These are phyloP conservation scores for Thielaviopsis euricoi DNA, from an alignment of 2,329 filamentous ascomycete species.

Conservation along the genomic window DNA sequence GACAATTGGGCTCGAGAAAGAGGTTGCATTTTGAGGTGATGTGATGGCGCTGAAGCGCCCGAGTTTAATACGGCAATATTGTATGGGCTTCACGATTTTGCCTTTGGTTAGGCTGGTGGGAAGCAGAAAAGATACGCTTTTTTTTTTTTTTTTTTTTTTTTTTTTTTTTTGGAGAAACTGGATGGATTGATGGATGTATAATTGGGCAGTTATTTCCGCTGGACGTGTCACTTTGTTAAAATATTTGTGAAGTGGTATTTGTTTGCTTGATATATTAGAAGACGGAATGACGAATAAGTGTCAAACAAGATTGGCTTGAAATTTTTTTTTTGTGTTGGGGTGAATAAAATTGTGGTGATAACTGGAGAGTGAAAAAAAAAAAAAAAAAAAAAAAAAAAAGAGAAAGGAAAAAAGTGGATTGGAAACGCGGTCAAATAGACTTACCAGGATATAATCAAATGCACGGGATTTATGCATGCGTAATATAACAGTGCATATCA, in stretches of 20 bases:
- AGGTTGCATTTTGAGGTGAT: not conserved
- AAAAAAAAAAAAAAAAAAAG: not conserved
- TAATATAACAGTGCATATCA: not conserved
- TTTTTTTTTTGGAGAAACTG: not conserved
- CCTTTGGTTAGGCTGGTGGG: not conserved
- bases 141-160: too few species aligned
- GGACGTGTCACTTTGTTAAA: too few species aligned
- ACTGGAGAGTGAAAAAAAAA: not conserved
- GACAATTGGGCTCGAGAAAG: not conserved
- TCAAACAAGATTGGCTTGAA: too few species aligned
- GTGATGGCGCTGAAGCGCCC: not conserved
- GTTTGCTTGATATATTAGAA: not conserved
- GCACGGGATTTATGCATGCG: not conserved
- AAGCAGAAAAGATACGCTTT: not conserved
- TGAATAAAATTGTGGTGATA: not conserved
- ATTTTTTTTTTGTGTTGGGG: not conserved
- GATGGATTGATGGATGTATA: not conserved
- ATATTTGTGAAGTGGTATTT: not conserved
- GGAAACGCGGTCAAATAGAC: not conserved
- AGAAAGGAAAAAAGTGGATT: not conserved
- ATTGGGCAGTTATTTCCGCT: not conserved
- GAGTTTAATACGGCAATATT: not conserved
- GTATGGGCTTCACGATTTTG: not conserved
- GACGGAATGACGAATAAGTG: not conserved
- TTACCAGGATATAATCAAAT: too few species aligned